phyloP scores from a whole-genome alignment of 2,329 filamentous ascomycete species.

The Talaromyces amestolkiae region DNA sequence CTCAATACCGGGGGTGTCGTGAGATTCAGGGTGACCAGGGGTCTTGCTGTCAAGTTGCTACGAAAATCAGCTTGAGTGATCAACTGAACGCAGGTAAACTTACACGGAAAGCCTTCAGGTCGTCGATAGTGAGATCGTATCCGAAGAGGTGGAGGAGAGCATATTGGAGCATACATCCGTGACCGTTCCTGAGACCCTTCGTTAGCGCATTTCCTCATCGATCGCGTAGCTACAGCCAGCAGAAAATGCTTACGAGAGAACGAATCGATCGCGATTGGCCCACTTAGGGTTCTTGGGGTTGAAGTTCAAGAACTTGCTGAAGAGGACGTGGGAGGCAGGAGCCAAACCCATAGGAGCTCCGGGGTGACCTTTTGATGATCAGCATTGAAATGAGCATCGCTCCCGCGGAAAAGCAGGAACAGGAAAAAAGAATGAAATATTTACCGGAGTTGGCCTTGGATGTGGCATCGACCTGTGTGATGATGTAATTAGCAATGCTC shows the following conservation, averaged over 20 bases:
- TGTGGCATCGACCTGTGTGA: slow-evolving; percentile 87
- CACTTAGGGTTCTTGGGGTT: slow-evolving; percentile 99
- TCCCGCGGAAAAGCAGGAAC: not conserved
- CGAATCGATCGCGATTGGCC: slow-evolving; percentile 96
- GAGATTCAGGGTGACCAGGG: slow-evolving; percentile 91
- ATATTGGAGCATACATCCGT: slow-evolving; percentile 99
- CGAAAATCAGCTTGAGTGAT: slow-evolving; percentile 22
- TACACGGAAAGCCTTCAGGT: slow-evolving; percentile 95
- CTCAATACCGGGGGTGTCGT: slow-evolving; percentile 95
- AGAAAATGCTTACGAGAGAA: slow-evolving; percentile 79
- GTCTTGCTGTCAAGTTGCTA: slow-evolving; percentile 75
- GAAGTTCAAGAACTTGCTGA: slow-evolving; percentile 99
- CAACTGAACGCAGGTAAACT: slow-evolving; percentile 33
- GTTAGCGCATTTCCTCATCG: not conserved
- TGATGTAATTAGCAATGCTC: slow-evolving; percentile 24
- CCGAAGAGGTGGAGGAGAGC: slow-evolving; percentile 95
- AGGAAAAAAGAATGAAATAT: not conserved
- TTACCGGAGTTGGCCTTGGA: slow-evolving; percentile 86
- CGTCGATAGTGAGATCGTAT: slow-evolving; percentile 80
- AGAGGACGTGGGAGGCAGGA: slow-evolving; percentile 92
- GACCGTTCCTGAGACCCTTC: slow-evolving; percentile 70
- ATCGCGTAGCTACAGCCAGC: not conserved
- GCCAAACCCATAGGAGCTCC: slow-evolving; percentile 98
- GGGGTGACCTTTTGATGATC: slow-evolving; percentile 96
- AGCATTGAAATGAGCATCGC: slow-evolving; percentile 32